These are phyloP conservation scores for Dothistroma septosporum DNA, from an alignment of 2,329 filamentous ascomycete genomes.

Conservation along the genomic window DNA sequence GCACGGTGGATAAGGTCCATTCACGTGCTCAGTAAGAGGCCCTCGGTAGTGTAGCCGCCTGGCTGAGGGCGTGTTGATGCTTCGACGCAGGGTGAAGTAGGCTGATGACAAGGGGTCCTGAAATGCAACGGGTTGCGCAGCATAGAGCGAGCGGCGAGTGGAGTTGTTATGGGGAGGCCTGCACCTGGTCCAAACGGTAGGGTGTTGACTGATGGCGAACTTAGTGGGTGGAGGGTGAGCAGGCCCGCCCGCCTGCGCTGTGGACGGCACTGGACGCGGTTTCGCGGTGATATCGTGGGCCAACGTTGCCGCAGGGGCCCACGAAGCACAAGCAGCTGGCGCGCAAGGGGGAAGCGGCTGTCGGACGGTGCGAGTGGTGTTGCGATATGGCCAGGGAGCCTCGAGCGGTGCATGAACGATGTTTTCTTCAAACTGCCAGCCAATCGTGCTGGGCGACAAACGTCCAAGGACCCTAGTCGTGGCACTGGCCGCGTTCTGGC, in stretches of 20 bases:
- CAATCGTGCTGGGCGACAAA: constrained; percentile 1
- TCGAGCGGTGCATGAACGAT: not conserved
- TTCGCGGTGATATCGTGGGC: not conserved
- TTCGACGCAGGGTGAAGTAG: not conserved
- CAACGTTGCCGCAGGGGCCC: not conserved
- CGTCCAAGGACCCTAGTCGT: not conserved
- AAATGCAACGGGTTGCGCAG: not conserved
- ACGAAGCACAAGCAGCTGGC: constrained; percentile 2
- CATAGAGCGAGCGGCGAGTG: not conserved
- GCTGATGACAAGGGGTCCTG: not conserved
- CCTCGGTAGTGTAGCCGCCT: not conserved
- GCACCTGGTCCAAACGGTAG: not conserved
- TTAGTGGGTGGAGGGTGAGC: not conserved
- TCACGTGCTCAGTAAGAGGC: not conserved
- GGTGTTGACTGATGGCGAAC: not conserved
- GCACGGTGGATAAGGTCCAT: not conserved
- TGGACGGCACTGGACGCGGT: not conserved
- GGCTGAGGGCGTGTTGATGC: not conserved
- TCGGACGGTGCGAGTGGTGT: not conserved
- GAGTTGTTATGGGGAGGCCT: not conserved
- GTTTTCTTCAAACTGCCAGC: constrained; percentile 4
- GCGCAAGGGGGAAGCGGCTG: not conserved
- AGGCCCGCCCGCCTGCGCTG: not conserved
- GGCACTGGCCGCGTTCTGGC: not conserved
- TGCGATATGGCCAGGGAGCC: constrained; percentile 7